Evolutionary conservation across 1,139 yeast genomes (phyloP), one percentile per base, ranked within the genome.

Genomic region (Taphrina deformans): DNA sequence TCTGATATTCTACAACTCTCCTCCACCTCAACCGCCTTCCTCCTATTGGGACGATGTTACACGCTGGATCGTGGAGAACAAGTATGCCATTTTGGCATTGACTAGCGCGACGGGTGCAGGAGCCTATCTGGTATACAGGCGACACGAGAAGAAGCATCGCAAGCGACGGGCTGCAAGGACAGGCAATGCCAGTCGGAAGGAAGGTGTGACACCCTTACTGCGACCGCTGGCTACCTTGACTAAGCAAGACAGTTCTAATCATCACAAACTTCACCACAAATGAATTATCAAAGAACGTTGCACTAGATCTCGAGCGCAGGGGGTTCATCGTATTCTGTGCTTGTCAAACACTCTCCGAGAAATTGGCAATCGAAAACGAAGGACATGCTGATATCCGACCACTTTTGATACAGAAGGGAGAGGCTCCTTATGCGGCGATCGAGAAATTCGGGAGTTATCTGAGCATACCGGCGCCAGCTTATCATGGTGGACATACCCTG

Each of bases 321-420:
- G 63, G 63, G 1, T 59, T 50, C 31, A 50, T 59, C 16, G 63
- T 59, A 27, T 59, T 59, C 40, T 59, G 63, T 50, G 50, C 55
- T 12, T 59, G 63, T 23, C 46, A 29, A 26, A 59, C 38, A 12
- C 63, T 38, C 1, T 26, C 33, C 24, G 63, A 59, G 27, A 51
- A 52, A 31, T 38, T 26, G 31, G 56, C 55, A n/a, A 59, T 59
- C 10, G 63, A 59, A 50, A 40, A 59, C 9, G 63, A 59, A 27
- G 63, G 63, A n/a, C 63, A 52, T 44, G 63, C 63, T 3, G 63
- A 59, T 21, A 38, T 59, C 18, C 38, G 63, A 18, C 63, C 63
- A 7, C 35, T 59, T 12, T 29, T 59, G 12, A 38, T 59, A 24
- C 31, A 59, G 16, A 35, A 41, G 5, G 63, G 50, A 1, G 63